A percentile compares a stretch with the other conserved stretches of the same genome.
phyloP scores from a whole-genome alignment of 805 yeast genomes.

The Yamadazyma scolyti region DNA sequence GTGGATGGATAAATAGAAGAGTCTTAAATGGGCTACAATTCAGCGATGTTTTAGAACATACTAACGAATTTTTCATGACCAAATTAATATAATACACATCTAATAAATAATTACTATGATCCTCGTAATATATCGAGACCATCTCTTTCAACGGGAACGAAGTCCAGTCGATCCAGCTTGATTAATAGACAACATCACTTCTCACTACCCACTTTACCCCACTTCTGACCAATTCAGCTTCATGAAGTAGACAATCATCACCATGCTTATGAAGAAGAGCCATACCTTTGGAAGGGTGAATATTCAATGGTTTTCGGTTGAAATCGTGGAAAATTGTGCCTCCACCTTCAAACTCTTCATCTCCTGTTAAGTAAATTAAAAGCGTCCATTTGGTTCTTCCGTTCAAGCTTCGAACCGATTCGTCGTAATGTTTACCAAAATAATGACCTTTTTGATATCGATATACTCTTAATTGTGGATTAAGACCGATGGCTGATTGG shows the following conservation, averaged over 20 bases:
- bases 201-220: constrained; percentile 64
- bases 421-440: constrained; percentile 62
- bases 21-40: constrained; percentile 9
- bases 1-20: constrained; percentile 63
- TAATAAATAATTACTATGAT: neutral
- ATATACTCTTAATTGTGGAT: constrained; percentile 54
- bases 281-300: constrained; percentile 52
- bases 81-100: constrained; percentile 8
- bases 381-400: constrained; percentile 59
- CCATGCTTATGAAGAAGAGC: constrained; percentile 65
- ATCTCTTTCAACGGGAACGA: no score
- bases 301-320: constrained; percentile 23
- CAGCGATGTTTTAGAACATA: constrained; percentile 16
- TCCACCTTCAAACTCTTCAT: constrained; percentile 54
- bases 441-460: constrained; percentile 54
- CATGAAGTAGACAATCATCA: constrained; percentile 59
- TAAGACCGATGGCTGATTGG: constrained; percentile 42
- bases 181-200: constrained; percentile 46
- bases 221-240: constrained; percentile 45
- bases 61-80: constrained; percentile 24
- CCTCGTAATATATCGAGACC: no score
- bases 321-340: constrained; percentile 50
- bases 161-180: no score
- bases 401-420: constrained; percentile 37
- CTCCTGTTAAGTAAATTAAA: constrained; percentile 55